Conservation (phyloP, 306 rosid species). For the Malus orientalis region DNA sequence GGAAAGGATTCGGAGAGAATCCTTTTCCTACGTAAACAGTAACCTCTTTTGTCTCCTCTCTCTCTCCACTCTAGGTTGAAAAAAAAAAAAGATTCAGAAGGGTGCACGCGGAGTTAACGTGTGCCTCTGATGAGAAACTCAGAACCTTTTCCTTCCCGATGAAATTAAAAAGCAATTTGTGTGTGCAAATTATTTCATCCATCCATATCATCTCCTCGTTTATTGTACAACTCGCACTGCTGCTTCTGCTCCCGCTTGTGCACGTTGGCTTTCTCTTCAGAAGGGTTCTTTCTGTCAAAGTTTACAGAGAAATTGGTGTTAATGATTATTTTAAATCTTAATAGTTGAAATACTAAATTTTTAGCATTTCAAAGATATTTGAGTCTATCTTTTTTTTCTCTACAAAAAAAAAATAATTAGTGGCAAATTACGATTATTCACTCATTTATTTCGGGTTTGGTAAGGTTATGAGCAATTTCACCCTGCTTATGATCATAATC, state of each 20-base stretch:
- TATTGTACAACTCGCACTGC: conserved; percentile 6
- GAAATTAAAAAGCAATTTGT: conserved; percentile 4
- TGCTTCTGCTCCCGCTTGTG: conserved; percentile 11
- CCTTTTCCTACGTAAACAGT: not conserved
- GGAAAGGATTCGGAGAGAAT: too few relatives aligned
- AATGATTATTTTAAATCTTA: too few relatives aligned
- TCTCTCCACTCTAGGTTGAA: not conserved
- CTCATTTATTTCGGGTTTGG: too few relatives aligned
- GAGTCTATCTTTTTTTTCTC: too few relatives aligned
- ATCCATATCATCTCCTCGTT: conserved; percentile 24
- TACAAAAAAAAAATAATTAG: fast-evolving
- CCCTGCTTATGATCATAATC: fast-evolving
- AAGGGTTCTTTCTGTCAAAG: too few relatives aligned
- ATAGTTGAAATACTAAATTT: too few relatives aligned
- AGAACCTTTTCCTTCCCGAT: conserved; percentile 6
- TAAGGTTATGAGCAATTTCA: too few relatives aligned
- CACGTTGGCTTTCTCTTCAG: not conserved
- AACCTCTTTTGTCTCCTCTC: not conserved
- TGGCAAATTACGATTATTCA: too few relatives aligned
- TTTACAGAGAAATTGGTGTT: too few relatives aligned
- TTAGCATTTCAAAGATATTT: too few relatives aligned
- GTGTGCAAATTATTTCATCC: not conserved
- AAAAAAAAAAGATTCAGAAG: not conserved
- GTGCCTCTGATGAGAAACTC: conserved; percentile 4
- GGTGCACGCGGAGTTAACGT: conserved; percentile 45